Evolutionary conservation across 225 moss, liverwort and hornwort genomes (phyloP).

Genomic region (Physcomitrellopsis africana): DNA sequence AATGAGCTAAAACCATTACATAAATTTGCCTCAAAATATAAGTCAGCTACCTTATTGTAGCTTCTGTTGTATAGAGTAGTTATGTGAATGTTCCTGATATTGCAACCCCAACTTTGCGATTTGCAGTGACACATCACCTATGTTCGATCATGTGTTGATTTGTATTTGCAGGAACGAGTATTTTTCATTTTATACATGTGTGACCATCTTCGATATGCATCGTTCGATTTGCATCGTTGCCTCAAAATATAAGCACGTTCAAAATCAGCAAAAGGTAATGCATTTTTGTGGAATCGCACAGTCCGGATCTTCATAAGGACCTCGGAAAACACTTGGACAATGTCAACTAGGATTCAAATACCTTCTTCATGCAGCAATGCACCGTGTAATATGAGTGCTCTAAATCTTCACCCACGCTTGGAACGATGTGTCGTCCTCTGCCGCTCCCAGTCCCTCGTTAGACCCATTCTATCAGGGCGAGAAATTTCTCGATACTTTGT

Average conservation of each 20-base stretch:
- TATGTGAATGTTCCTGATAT: neutral
- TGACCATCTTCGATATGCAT: neutral
- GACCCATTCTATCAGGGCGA: conserved; percentile 52
- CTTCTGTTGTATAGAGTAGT: neutral
- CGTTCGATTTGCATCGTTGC: too few relatives aligned
- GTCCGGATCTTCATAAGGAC: neutral
- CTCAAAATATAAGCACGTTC: too few relatives aligned
- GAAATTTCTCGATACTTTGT: conserved; percentile 62
- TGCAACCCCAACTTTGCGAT: conserved; percentile 2
- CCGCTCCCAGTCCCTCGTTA: conserved; percentile 55
- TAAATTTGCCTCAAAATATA: neutral
- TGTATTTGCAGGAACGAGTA: conserved; percentile 25
- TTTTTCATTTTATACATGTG: neutral
- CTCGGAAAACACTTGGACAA: neutral
- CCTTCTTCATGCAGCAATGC: conserved; percentile 24
- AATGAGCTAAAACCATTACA: neutral
- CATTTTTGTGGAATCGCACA: neutral
- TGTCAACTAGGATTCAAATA: neutral
- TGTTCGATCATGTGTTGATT: conserved; percentile 24
- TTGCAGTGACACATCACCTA: conserved; percentile 13
- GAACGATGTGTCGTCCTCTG: conserved; percentile 29
- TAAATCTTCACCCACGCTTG: conserved; percentile 36
- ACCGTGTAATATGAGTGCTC: neutral
- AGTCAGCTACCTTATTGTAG: neutral
- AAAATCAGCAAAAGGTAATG: neutral